Evolutionary conservation across 495 filamentous ascomycete species (phyloP).

Genomic region (Cercophora newfieldiana): DNA sequence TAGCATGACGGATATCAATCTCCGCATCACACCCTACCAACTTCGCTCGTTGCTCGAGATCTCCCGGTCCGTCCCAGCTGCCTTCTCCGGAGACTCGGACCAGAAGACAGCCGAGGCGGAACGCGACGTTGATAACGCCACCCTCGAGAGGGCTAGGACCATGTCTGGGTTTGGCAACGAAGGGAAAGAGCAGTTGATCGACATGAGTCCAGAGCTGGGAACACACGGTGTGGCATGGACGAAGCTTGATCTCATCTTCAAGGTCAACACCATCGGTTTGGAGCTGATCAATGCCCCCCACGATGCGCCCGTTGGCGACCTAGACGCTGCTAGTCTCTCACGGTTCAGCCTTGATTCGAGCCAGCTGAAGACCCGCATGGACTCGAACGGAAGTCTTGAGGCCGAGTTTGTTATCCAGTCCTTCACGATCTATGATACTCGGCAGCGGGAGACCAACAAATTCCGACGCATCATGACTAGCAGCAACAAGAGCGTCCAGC

Average conservation of each 20-base stretch:
- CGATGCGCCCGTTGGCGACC: slow-evolving; percentile 69
- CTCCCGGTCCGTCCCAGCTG: slow-evolving; percentile 78
- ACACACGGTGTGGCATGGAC: slow-evolving; percentile 75
- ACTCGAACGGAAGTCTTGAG: slow-evolving; percentile 88
- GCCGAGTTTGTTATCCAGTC: slow-evolving; percentile 92
- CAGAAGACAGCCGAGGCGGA: slow-evolving; percentile 61
- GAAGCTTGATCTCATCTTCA: slow-evolving; percentile 90
- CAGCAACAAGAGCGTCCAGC: slow-evolving; percentile 88
- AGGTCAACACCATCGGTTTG: slow-evolving; percentile 79
- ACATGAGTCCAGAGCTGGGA: slow-evolving; percentile 66
- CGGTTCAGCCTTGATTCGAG: slow-evolving; percentile 93
- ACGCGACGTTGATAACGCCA: slow-evolving; percentile 47
- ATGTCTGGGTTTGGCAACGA: slow-evolving; percentile 45
- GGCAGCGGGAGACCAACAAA: slow-evolving; percentile 83
- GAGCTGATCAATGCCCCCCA: slow-evolving; percentile 80
- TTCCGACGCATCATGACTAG: slow-evolving; percentile 98
- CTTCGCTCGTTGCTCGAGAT: slow-evolving; percentile 84
- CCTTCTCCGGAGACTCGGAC: slow-evolving; percentile 76
- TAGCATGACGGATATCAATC: slow-evolving; percentile 86
- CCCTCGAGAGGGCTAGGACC: slow-evolving; percentile 48
- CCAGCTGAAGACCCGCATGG: slow-evolving; percentile 88
- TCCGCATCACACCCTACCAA: slow-evolving; percentile 86
- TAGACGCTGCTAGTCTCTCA: slow-evolving; percentile 82
- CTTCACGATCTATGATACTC: slow-evolving; percentile 90
- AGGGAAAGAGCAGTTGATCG: slow-evolving; percentile 45